Base-by-base conservation (phyloP, 2,329 filamentous ascomycete genomes). In the Fusarium sp. region DNA sequence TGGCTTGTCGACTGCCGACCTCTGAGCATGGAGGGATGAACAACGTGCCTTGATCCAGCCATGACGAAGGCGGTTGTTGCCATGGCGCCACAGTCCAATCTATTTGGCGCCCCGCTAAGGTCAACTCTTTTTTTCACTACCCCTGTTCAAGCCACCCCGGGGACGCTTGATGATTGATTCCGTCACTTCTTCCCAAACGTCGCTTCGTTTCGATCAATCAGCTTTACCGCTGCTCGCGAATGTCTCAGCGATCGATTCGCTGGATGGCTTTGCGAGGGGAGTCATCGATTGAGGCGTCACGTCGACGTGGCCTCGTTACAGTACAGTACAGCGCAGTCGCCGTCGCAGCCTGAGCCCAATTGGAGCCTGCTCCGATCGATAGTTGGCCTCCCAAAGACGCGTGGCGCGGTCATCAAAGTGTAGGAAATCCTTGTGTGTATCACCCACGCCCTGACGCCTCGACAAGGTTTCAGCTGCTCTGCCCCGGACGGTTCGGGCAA, bases 41-140 rank as follows among this genome's bases (percentile, higher is more conserved):
- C 68, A 76, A 76, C 73, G 73, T 76, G 73, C 73, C 63, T 56
- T n/a, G 38, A 66, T 47, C 38, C n/a, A 45, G 63, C 63, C 57
- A 76, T 72, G 73, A 74, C 73, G 71, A 72, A 69, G 63, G 22
- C 56, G 35, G 10, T 65, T 50, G 63, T 61, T 25, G 57, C 56
- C 66, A 64, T 66, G 63, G 63, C 61, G 73, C 73, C 73, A 74
- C 63, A 67, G 22, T 58, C 64, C 56, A 64, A 74, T 27, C 47
- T 59, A 65, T 58, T 58, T 71, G 38, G 64, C 61, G 72, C 66
- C 63, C 59, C 52, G 50, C 60, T 47, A 30, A 27, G 63, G n/a
- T 35, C 59, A 73, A 70, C 66, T 58, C 38, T 33, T 14, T 20
- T 63, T 30, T 25, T 57, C 50, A 65, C 54, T 54, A 63, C 60